Base-by-base conservation (phyloP, 345 rosid species). In the Aethionema arabicum region DNA sequence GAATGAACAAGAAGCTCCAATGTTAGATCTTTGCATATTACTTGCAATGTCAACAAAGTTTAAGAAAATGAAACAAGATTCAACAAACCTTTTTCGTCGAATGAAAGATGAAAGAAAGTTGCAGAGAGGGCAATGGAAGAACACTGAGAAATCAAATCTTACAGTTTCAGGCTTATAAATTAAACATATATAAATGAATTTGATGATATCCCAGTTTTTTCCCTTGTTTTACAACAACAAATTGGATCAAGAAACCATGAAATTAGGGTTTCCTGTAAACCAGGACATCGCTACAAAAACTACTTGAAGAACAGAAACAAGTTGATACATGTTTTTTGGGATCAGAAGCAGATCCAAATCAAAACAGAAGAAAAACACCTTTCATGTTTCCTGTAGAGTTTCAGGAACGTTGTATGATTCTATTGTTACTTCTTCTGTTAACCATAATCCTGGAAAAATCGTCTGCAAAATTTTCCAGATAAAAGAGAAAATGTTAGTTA, bases 391-490 rank as follows among this genome's bases (percentile, higher is more conserved):
- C 11, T 21, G 27, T 21, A n/a, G 0, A 68, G 56, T 67, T 47
- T 56, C 59, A 39, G 38, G 45, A 0, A 50, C 68, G 33, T 48
- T 56, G 33, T 70, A 63, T 0, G 47, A 41, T 15, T 70, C 74
- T 11, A 5, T 41, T 8, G 63, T 56, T 13, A 70, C 68, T 56
- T 70, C 63, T 27, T 70, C 74, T 12, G 48, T 4, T 33, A 70
- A 48, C 74, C 74, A 70, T 46, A 54, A 33, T 42, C 74, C 69
- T 4, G 74, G 74, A 49, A 63, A 70, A 27, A 70, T 55, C 11
- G 64, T 37, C 74, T 70, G 74, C 32, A 48, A 4, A 6, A 5
- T 37, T 37, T 37, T 37, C 4, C 33, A 47, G 4, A 38, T 6
- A 2, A 7, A 7, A 49, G 39, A 0, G 32, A 3, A 36, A 13